phyloP scores from a whole-genome alignment of 345 rosid genomes.

The Eutrema japonicum region DNA sequence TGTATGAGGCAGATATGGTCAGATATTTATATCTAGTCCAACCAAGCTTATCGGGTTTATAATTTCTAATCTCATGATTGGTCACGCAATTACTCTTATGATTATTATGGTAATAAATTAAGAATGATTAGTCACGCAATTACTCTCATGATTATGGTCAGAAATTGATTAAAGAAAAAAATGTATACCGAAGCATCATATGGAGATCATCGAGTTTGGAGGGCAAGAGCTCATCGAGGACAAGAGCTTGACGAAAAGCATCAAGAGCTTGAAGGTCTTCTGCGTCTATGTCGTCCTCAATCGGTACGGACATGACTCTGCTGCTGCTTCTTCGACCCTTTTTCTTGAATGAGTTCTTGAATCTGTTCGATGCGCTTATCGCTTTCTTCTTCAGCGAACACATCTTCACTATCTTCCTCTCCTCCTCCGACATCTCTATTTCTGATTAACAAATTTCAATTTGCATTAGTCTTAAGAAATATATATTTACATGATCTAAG shows the following conservation, averaged over 20 bases:
- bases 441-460: constrained; percentile 26
- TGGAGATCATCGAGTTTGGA: constrained; percentile 80
- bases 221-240: constrained; percentile 82
- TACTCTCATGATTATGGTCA: constrained; percentile 10
- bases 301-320: constrained; percentile 62
- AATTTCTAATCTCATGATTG: background rate
- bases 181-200: constrained; percentile 71
- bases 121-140: constrained; percentile 13
- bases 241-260: constrained; percentile 86
- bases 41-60: background rate
- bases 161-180: background rate
- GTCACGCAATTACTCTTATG: constrained; percentile 6
- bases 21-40: constrained; percentile 13
- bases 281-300: constrained; percentile 67
- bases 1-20: constrained; percentile 10
- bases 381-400: constrained; percentile 80
- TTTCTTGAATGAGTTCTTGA: constrained; percentile 71
- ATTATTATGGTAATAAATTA: constrained; percentile 10
- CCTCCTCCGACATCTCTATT: constrained; percentile 64
- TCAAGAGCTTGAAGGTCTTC: constrained; percentile 87
- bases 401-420: constrained; percentile 72
- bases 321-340: constrained; percentile 64
- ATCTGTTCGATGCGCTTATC: constrained; percentile 76
- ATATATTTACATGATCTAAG: background rate
- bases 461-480: constrained; percentile 5